Conservation (phyloP, 176 grass and related monocot species). For the Zoysia japonica region DNA sequence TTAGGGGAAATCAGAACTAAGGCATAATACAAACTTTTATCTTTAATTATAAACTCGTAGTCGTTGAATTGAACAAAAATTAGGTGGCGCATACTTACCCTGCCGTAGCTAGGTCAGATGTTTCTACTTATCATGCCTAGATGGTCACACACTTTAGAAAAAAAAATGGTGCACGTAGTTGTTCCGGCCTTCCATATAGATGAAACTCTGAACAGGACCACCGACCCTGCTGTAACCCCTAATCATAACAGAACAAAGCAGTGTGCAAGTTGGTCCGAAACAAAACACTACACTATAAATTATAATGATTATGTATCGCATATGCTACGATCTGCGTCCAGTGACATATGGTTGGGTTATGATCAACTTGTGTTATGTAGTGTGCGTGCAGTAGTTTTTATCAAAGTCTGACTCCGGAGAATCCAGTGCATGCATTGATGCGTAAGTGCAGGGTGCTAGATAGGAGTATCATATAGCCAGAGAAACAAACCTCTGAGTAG, state of each 20-base stretch:
- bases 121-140: background rate
- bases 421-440: background rate
- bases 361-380: background rate
- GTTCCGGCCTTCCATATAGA: background rate
- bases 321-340: too few species aligned
- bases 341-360: background rate
- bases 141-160: background rate
- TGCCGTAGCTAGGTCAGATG: background rate
- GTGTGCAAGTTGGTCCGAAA: background rate
- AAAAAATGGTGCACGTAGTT: background rate
- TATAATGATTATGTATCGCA: too few species aligned
- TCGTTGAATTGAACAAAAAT: too few species aligned
- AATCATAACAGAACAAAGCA: background rate
- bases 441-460: background rate
- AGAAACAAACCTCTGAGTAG: slow-evolving; percentile 65
- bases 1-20: background rate
- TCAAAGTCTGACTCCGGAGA: background rate
- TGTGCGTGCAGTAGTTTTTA: background rate
- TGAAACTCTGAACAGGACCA: background rate
- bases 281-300: background rate
- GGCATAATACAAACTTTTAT: too few species aligned
- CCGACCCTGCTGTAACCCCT: background rate
- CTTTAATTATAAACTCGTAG: too few species aligned
- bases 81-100: background rate
- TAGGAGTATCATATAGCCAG: background rate